A percentile compares a stretch with the other conserved stretches of the same genome.
These are phyloP conservation scores for Xerocomus potaroensis DNA, from an alignment of 768 basidiomycete genomes.

Conservation along the genomic window DNA sequence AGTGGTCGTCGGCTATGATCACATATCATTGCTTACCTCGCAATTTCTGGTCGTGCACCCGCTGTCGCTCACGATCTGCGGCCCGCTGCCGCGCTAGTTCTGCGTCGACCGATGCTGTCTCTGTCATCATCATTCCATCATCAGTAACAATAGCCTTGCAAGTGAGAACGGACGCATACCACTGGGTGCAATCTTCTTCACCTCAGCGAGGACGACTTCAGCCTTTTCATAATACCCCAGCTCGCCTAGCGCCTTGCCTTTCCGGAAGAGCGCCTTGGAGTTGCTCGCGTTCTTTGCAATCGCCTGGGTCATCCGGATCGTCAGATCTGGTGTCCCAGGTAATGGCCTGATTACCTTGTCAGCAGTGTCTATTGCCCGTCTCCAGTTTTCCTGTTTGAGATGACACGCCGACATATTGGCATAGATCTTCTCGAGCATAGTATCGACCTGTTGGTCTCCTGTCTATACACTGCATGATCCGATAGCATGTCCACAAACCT, in stretches of 20 bases:
- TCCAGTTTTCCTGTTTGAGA: conserved; percentile 76
- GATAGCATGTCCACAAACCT: conserved; percentile 38
- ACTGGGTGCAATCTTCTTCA: conserved; percentile 57
- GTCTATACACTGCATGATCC: not conserved
- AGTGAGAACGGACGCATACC: conserved; percentile 36
- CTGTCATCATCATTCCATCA: conserved; percentile 31
- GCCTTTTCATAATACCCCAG: conserved; percentile 75
- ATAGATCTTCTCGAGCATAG: conserved; percentile 76
- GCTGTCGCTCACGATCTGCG: conserved; percentile 66
- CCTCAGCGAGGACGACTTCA: conserved; percentile 56
- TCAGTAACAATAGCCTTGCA: not conserved
- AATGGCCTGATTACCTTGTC: conserved; percentile 51
- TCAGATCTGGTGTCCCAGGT: not conserved
- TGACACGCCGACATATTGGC: conserved; percentile 85
- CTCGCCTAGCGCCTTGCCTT: conserved; percentile 75
- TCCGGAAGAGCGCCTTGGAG: conserved; percentile 76
- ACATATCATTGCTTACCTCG: conserved; percentile 54
- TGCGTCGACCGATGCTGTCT: conserved; percentile 53
- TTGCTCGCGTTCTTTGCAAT: conserved; percentile 72
- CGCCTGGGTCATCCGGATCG: conserved; percentile 41
- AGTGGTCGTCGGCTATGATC: not conserved
- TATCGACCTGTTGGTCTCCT: conserved; percentile 52
- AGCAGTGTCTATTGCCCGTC: conserved; percentile 73
- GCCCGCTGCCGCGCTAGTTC: conserved; percentile 59
- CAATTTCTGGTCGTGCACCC: conserved; percentile 62